A percentile compares a stretch with the other conserved stretches of the same genome.
phyloP scores from a whole-genome alignment of 2,329 filamentous ascomycete genomes.

The Neospermospora avenae region DNA sequence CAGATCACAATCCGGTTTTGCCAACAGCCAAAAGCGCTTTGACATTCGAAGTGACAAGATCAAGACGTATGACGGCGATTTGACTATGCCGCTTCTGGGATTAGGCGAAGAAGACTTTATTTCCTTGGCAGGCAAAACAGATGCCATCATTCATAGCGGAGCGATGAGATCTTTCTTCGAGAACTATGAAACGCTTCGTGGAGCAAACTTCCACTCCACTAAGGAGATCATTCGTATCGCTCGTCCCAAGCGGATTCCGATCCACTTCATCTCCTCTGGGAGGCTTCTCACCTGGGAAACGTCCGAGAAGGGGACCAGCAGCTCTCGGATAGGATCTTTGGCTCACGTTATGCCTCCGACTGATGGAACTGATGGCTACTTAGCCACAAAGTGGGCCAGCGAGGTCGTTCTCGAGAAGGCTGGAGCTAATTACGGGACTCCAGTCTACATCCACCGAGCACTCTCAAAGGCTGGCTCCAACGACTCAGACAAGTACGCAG shows the following conservation, averaged over 20 bases:
- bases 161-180: conserved; percentile 41
- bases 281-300: background rate
- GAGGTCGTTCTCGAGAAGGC: conserved; percentile 35
- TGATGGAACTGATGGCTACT: conserved; percentile 31
- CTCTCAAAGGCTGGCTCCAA: background rate
- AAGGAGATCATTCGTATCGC: conserved; percentile 35
- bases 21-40: background rate
- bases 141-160: conserved; percentile 53
- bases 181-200: conserved; percentile 36
- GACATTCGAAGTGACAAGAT: conserved; percentile 23
- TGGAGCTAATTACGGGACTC: background rate
- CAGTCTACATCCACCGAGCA: background rate
- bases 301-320: background rate
- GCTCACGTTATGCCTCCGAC: background rate
- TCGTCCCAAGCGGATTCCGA: conserved; percentile 29
- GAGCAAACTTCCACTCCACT: conserved; percentile 38
- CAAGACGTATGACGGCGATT: conserved; percentile 37
- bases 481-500: too few species aligned
- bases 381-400: conserved; percentile 36
- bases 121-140: conserved; percentile 33
- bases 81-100: conserved; percentile 38
- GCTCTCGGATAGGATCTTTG: too few species aligned
- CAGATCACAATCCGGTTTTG: conserved; percentile 20
- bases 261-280: conserved; percentile 39
- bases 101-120: conserved; percentile 34